A percentile compares a stretch with the other conserved stretches of the same genome.
Evolutionary conservation across 2,329 filamentous ascomycete species (phyloP).

Genomic region (Coniochaeta sp.): DNA sequence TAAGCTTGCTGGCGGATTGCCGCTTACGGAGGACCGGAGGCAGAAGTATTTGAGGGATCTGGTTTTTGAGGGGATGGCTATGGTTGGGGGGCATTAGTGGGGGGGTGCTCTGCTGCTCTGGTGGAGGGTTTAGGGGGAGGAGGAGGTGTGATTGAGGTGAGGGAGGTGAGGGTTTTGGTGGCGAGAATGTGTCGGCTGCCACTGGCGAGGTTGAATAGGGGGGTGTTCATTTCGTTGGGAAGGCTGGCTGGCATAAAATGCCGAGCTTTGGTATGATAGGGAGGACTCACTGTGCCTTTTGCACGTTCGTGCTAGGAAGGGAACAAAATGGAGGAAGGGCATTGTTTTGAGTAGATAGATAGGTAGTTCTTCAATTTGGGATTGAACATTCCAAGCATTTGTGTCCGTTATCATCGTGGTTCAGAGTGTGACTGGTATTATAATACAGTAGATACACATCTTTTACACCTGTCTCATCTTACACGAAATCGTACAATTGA

Average conservation of each 20-base stretch:
- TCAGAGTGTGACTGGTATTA: background rate
- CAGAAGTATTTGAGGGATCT: constrained; percentile 63
- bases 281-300: background rate
- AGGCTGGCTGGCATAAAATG: too few species aligned
- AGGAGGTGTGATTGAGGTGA: background rate
- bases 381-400: background rate
- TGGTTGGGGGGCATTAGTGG: background rate
- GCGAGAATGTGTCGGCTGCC: too few species aligned
- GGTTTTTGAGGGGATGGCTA: constrained; percentile 35
- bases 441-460: background rate
- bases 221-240: too few species aligned
- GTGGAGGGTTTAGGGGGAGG: too few species aligned
- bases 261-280: background rate
- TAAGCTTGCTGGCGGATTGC: constrained; percentile 45
- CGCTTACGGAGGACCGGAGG: constrained; percentile 66
- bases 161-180: too few species aligned
- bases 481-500: background rate
- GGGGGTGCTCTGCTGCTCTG: too few species aligned
- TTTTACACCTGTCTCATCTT: background rate
- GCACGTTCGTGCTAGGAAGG: background rate
- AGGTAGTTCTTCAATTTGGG: background rate
- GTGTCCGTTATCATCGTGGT: background rate
- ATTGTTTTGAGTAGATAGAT: background rate
- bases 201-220: too few species aligned
- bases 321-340: background rate